These are phyloP conservation scores for Neoboletus subvelutipes DNA, from an alignment of 768 basidiomycete genomes.

Conservation along the genomic window DNA sequence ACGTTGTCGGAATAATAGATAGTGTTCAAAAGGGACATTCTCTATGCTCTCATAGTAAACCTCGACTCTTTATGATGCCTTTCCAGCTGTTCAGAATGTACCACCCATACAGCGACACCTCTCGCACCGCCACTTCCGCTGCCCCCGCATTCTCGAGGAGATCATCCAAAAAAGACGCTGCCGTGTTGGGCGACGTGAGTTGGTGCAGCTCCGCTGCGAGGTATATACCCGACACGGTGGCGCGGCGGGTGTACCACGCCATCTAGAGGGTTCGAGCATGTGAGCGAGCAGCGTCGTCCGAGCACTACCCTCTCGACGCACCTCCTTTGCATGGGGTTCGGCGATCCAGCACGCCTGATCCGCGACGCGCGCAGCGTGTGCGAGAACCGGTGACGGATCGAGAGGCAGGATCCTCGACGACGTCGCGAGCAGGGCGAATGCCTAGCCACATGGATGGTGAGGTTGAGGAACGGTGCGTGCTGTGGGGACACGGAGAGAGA, in stretches of 20 bases:
- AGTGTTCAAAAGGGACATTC: conserved; percentile 7
- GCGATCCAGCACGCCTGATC: conserved; percentile 66
- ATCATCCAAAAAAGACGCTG: conserved; percentile 61
- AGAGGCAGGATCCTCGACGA: conserved; percentile 49
- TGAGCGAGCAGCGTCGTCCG: neutral
- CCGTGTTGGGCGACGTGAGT: conserved; percentile 70
- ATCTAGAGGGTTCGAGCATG: conserved; percentile 38
- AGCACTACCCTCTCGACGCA: conserved; percentile 31
- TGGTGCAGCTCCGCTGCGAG: conserved; percentile 82
- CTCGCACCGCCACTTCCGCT: conserved; percentile 48
- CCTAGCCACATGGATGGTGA: conserved; percentile 40
- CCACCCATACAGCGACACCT: conserved; percentile 52
- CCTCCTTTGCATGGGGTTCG: conserved; percentile 57
- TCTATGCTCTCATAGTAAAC: conserved; percentile 37
- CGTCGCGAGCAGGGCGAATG: conserved; percentile 66
- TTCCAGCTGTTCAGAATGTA: conserved; percentile 71
- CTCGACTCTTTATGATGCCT: conserved; percentile 69
- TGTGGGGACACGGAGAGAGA: neutral
- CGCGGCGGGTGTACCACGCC: conserved; percentile 71
- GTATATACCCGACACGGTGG: conserved; percentile 66
- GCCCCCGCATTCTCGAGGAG: conserved; percentile 52
- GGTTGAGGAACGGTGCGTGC: neutral
- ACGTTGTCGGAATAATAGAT: conserved; percentile 15
- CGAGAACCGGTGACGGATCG: conserved; percentile 59
- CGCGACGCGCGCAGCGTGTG: conserved; percentile 61